Base-by-base conservation (phyloP, 306 rosid genomes). In the Fragaria ananassa region DNA sequence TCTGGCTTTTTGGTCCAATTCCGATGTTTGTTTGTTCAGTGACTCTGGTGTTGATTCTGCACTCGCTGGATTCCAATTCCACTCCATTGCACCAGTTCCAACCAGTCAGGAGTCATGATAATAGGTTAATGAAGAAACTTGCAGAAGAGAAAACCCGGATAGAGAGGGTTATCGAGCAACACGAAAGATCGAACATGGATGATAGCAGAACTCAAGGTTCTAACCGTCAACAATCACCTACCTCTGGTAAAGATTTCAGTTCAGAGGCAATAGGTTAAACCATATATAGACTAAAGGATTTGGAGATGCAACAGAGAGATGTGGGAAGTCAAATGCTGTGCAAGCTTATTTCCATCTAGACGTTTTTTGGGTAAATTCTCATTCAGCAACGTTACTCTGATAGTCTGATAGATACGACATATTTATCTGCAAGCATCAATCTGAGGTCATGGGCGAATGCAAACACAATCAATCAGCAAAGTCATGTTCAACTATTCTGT, bases 1-100 rank as follows among this genome's bases (percentile, higher is more conserved):
- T 74, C 7, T 74, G 78, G 78, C 7, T 74, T 60, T 74, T 74
- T 4, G 70, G 58, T 60, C 68, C 78, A 5, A 44, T 74, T 58
- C 78, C 78, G 0, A 60, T 74, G 78, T 74, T 60, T 44, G 57
- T 60, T 17, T 74, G 58, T 31, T 60, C 78, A 18, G 69, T 74
- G 45, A 45, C 37, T 10, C 19, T 44, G 45, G 58, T 74, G 58
- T 44, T 60, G 45, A 8, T 60, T 61, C 31, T 74, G 58, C n/a
- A 74, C 70, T 25, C 15, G 27, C 58, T 74, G 49, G 78, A 74
- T 45, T 60, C 70, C 18, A 44, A 60, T 29, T 74, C 70, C 57
- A 42, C 58, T 44, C 58, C 70, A 5, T 6, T 74, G 58, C 70
- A 74, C 61, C 70, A 60, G 70, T 74, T 74, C n/a, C 69, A 6